Evolutionary conservation across 2,329 filamentous ascomycete genomes (phyloP), one percentile per base, ranked within the genome.

Genomic region (Dendrostoma leiphaemia): DNA sequence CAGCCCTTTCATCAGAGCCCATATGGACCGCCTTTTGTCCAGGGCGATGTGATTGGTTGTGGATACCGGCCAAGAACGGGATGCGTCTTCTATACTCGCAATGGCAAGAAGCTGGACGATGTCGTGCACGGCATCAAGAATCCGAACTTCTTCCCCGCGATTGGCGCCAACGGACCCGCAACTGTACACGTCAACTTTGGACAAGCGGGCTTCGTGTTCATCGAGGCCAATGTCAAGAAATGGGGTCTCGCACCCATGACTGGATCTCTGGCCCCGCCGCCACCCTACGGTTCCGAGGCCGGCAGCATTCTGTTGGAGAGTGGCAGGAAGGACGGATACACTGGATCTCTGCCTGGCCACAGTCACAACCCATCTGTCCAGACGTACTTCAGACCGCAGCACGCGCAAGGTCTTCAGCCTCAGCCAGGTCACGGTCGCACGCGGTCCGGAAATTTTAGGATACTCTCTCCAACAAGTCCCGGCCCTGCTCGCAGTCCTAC

Each of bases 181-280:
- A 87, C 87, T 29, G 84, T 99, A 1, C 93, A 99, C 68, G 94
- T 97, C 67, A 99, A 99, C 70, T 95, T 99, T 69, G 94, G 94
- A 7, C 94, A 99, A 69, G 90, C 94, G 66, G 94, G 94, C 31
- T 99, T 97, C 67, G 94, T 99, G 46, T 99, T 97, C 67, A 97
- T 99, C 63, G 94, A 99, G 73, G 94, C 93, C 59, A 99, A 99
- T 65, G 94, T 99, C 57, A 99, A 99, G 84, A 99, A 97, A 78
- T 99, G 94, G 94, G 94, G 94, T 2, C 77, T 99, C 52, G 94
- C 94, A 45, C 94, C 94, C 5, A 95, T 95, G 82, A 97, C 91
- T 1, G 94, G 94, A 56, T 96, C 91, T 65, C 79, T 99, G 56
- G 94, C 94, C 26, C 94, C 94, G 15, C 94, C 94, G 40, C 94